Percentiles rank a stretch among this genome's conserved stretches.
phyloP scores from a whole-genome alignment of 2,329 filamentous ascomycete genomes.

The Trichoderma atroviride region DNA sequence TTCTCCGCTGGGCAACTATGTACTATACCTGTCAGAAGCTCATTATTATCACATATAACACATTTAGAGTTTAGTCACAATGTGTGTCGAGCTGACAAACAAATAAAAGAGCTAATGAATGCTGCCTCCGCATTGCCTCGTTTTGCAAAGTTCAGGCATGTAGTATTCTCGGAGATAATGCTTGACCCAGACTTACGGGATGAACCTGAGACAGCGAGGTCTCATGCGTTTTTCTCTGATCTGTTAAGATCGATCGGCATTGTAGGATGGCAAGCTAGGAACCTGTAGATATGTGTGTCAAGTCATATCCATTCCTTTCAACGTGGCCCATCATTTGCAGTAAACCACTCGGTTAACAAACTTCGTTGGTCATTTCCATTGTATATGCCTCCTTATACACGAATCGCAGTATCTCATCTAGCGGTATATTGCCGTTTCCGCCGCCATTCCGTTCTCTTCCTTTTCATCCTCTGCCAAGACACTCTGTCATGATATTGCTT shows the following conservation, averaged over 20 bases:
- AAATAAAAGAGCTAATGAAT: neutral
- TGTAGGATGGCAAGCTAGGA: neutral
- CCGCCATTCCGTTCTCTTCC: neutral
- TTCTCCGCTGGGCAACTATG: neutral
- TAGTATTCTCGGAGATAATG: neutral
- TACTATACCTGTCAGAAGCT: neutral
- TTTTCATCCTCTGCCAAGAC: neutral
- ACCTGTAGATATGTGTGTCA: slow-evolving; percentile 1
- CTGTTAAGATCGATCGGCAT: neutral
- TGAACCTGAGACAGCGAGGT: neutral
- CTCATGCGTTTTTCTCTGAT: neutral
- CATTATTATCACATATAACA: no score
- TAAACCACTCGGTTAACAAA: neutral
- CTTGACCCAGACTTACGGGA: neutral
- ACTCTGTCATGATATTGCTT: neutral
- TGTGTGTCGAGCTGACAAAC: neutral
- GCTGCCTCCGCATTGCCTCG: neutral
- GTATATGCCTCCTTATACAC: neutral
- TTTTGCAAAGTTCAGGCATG: neutral
- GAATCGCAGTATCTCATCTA: neutral
- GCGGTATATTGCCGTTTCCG: neutral
- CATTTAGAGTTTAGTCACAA: neutral
- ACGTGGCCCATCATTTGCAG: neutral
- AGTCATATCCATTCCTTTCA: slow-evolving; percentile 5
- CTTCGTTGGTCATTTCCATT: neutral